Evolutionary conservation across 768 basidiomycete species (phyloP).

Genomic region (Exsudoporus frostii): DNA sequence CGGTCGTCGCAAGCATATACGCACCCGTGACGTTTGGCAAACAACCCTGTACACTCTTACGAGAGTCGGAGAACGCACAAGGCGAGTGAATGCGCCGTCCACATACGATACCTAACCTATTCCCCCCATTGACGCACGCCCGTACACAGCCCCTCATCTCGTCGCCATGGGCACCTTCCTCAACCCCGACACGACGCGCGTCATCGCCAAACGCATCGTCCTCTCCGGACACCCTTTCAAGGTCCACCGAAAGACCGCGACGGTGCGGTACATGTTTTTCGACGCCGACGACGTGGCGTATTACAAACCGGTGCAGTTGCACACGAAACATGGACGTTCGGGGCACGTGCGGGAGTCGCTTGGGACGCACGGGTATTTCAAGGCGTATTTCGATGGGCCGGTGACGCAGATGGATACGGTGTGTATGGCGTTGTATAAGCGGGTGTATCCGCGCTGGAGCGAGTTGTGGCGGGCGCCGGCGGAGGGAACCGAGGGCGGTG

Average conservation of each 20-base stretch:
- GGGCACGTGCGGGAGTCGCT: slow-evolving; percentile 92
- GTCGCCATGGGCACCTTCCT: slow-evolving; percentile 89
- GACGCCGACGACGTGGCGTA: slow-evolving; percentile 89
- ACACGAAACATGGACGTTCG: slow-evolving; percentile 85
- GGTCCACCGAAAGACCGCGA: slow-evolving; percentile 95
- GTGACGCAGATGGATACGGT: slow-evolving; percentile 96
- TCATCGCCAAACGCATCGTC: slow-evolving; percentile 91
- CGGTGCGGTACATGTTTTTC: slow-evolving; percentile 99
- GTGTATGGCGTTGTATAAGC: slow-evolving; percentile 93
- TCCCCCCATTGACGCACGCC: not conserved
- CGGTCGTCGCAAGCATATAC: slow-evolving; percentile 82
- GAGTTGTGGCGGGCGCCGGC: slow-evolving; percentile 42
- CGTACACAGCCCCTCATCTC: slow-evolving; percentile 66
- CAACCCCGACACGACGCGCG: slow-evolving; percentile 84
- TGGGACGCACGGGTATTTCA: slow-evolving; percentile 97
- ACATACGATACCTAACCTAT: not conserved
- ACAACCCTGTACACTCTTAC: slow-evolving; percentile 67
- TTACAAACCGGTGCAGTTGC: slow-evolving; percentile 89
- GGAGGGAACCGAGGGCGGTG: not conserved
- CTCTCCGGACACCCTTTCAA: slow-evolving; percentile 96
- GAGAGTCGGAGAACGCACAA: slow-evolving; percentile 64
- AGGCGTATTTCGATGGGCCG: slow-evolving; percentile 91
- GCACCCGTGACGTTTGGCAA: slow-evolving; percentile 88
- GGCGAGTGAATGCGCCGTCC: slow-evolving; percentile 38
- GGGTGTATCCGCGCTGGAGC: slow-evolving; percentile 89